phyloP scores from a whole-genome alignment of 352 stramenopile species.

The Phytophthora tubulina region DNA sequence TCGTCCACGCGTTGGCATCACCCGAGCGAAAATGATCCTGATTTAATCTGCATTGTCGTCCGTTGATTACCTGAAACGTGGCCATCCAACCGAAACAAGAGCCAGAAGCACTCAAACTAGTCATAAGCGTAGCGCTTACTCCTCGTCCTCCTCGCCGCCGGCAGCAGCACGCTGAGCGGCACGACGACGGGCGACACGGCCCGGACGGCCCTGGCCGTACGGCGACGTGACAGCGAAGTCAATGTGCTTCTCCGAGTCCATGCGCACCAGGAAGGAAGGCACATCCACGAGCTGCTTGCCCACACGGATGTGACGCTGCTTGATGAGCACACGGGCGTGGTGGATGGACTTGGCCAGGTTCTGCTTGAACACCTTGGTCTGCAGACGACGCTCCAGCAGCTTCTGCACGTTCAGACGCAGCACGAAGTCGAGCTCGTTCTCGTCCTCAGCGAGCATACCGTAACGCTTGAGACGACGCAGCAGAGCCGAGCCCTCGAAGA shows the following conservation, averaged over 20 bases:
- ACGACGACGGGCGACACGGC: slow-evolving; percentile 96
- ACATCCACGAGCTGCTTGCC: slow-evolving; percentile 99
- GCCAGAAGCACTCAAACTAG: slow-evolving; percentile 30
- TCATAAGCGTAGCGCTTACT: slow-evolving; percentile 60
- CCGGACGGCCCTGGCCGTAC: slow-evolving; percentile 97
- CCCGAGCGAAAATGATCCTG: slow-evolving; percentile 4
- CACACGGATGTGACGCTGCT: slow-evolving; percentile 99
- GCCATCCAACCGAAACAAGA: slow-evolving; percentile 27
- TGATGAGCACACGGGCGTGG: slow-evolving; percentile 99
- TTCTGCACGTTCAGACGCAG: slow-evolving; percentile 99
- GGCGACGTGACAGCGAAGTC: slow-evolving; percentile 98
- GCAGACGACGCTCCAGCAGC: slow-evolving; percentile 98
- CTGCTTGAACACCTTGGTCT: slow-evolving; percentile 99
- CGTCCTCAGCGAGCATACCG: slow-evolving; percentile 97
- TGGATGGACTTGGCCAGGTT: slow-evolving; percentile 99
- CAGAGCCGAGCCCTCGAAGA: slow-evolving; percentile 98
- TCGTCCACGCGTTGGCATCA: slow-evolving; percentile 6
- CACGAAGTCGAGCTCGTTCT: slow-evolving; percentile 98
- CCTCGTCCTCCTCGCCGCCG: slow-evolving; percentile 89
- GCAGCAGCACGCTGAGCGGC: slow-evolving; percentile 93
- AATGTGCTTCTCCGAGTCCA: slow-evolving; percentile 99
- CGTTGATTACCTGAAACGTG: not conserved
- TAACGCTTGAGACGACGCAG: slow-evolving; percentile 97
- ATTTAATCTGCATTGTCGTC: not conserved
- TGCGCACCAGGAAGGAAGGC: slow-evolving; percentile 98